phyloP scores from a whole-genome alignment of 2,329 filamentous ascomycete species.

The Fusarium drepaniforme region DNA sequence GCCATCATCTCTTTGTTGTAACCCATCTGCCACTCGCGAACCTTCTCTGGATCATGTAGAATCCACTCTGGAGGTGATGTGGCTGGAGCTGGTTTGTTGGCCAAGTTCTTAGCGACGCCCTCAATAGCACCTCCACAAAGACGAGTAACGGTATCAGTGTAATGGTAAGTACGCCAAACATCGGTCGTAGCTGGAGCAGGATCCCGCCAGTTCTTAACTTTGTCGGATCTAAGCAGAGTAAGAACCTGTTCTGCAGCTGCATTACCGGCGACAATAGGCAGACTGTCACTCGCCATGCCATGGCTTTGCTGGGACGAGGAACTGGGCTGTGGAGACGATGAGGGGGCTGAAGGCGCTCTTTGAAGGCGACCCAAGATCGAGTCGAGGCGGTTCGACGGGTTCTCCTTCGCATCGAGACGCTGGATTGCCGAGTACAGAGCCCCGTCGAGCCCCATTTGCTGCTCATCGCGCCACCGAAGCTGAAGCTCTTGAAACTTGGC shows the following conservation, averaged over 20 bases:
- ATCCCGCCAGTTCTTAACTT: slow-evolving; percentile 57
- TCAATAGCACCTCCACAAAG: slow-evolving; percentile 59
- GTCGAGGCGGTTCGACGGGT: slow-evolving; percentile 53
- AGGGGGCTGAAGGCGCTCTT: slow-evolving; percentile 30
- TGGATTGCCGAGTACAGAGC: slow-evolving; percentile 58
- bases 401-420: slow-evolving; percentile 55
- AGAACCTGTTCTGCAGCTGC: slow-evolving; percentile 57
- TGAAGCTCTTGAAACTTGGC: slow-evolving; percentile 62
- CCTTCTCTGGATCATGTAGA: slow-evolving; percentile 57
- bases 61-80: slow-evolving; percentile 67
- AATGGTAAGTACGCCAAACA: slow-evolving; percentile 49
- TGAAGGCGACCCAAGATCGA: slow-evolving; percentile 55
- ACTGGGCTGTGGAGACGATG: slow-evolving; percentile 25
- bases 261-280: slow-evolving; percentile 48
- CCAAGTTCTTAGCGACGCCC: slow-evolving; percentile 55
- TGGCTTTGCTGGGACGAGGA: slow-evolving; percentile 20
- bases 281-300: slow-evolving; percentile 34
- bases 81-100: slow-evolving; percentile 62
- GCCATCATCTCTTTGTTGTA: slow-evolving; percentile 56
- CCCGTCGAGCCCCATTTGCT: slow-evolving; percentile 57
- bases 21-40: slow-evolving; percentile 66
- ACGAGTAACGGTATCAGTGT: slow-evolving; percentile 58
- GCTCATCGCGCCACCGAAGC: slow-evolving; percentile 61
- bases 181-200: slow-evolving; percentile 53
- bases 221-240: slow-evolving; percentile 58